Percentiles rank a stretch among this genome's conserved stretches.
Conservation (phyloP, 2,329 filamentous ascomycete genomes). For the Alternaria conjuncta region DNA sequence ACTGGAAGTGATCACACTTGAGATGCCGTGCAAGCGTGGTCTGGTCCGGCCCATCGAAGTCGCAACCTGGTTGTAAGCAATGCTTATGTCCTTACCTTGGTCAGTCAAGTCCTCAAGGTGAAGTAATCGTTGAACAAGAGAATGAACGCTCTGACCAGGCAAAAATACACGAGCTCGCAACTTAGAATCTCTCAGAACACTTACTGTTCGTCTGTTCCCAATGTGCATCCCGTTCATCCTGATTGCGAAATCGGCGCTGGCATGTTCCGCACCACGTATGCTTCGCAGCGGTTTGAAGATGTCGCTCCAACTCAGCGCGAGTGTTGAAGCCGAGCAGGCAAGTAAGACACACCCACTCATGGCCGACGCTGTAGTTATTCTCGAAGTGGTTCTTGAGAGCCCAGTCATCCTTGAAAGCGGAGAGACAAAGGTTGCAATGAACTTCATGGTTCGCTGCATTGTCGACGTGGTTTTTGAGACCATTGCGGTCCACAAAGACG, state of each 20-base stretch:
- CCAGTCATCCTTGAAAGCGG: conserved; percentile 42
- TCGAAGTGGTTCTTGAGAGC: conserved; percentile 44
- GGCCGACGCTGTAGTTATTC: conserved; percentile 38
- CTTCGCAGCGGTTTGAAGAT: conserved; percentile 32
- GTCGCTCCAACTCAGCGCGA: conserved; percentile 27
- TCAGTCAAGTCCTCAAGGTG: background rate
- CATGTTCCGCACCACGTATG: conserved; percentile 42
- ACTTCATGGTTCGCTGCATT: conserved; percentile 35
- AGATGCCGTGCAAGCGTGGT: conserved; percentile 31
- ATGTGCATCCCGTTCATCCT: conserved; percentile 42
- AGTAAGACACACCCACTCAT: conserved; percentile 36
- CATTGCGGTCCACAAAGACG: conserved; percentile 44
- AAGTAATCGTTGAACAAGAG: background rate
- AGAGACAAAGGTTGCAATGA: conserved; percentile 44
- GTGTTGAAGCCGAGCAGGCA: conserved; percentile 37
- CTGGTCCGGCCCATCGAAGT: conserved; percentile 34
- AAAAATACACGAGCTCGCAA: background rate
- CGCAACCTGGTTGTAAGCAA: conserved; percentile 41
- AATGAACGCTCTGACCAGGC: background rate
- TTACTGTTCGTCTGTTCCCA: conserved; percentile 38
- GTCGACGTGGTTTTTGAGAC: conserved; percentile 44
- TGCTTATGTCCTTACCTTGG: conserved; percentile 32
- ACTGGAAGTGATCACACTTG: conserved; percentile 39
- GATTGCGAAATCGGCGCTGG: conserved; percentile 33
- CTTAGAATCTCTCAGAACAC: background rate